Evolutionary conservation across 2,329 filamentous ascomycete genomes (phyloP).

Genomic region (Cladobotryum protrusum): DNA sequence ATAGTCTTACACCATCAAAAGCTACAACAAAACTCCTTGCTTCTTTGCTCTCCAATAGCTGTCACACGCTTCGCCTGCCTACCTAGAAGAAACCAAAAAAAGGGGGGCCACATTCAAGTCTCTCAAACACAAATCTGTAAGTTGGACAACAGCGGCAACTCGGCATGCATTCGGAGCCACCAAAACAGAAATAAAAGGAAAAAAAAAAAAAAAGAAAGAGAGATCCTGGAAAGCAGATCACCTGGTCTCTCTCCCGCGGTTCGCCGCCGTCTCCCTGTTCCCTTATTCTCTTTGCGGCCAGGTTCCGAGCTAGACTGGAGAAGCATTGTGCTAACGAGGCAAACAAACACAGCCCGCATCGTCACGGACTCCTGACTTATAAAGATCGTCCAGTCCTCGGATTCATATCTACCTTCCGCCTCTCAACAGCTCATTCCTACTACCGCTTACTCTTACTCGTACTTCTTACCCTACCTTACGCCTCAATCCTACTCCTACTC

Average conservation of each 20-base stretch:
- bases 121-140: not conserved
- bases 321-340: no score
- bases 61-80: no score
- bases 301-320: no score
- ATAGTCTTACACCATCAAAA: not conserved
- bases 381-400: not conserved
- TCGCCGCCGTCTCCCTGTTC: not conserved
- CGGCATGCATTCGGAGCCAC: not conserved
- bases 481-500: no score
- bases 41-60: no score
- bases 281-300: not conserved
- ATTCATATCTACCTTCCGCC: no score
- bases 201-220: not conserved
- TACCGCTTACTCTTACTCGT: no score
- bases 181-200: not conserved
- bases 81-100: no score
- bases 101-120: not conserved
- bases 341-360: not conserved
- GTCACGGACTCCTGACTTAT: not conserved
- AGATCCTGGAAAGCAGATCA: not conserved
- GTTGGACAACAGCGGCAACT: not conserved
- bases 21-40: not conserved
- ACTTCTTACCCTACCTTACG: no score
- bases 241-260: not conserved
- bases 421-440: no score